Conservation (phyloP, 2,329 filamentous ascomycete species). For the Fusarium sp. region DNA sequence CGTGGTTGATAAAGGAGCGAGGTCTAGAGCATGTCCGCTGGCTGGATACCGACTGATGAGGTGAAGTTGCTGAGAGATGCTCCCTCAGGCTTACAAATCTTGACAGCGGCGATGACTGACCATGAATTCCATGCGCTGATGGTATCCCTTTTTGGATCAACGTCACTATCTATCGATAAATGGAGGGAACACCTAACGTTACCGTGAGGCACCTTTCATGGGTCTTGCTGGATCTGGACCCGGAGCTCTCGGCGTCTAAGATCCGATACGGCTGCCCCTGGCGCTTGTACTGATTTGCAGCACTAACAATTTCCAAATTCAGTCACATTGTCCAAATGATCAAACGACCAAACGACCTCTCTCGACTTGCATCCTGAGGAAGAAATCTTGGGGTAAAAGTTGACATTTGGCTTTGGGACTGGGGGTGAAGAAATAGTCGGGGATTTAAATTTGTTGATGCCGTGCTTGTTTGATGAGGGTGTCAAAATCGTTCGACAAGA, state of each 20-base stretch:
- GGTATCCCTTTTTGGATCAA: constrained; percentile 32
- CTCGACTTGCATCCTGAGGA: background rate
- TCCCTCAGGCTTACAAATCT: constrained; percentile 42
- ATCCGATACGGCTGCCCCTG: constrained; percentile 33
- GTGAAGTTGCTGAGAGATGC: constrained; percentile 27
- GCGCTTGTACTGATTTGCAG: constrained; percentile 32
- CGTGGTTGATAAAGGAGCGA: constrained; percentile 12
- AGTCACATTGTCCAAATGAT: background rate
- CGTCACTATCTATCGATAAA: constrained; percentile 37
- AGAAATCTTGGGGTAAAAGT: constrained; percentile 10
- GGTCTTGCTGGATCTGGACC: constrained; percentile 13
- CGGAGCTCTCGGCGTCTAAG: constrained; percentile 36
- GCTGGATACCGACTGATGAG: constrained; percentile 15
- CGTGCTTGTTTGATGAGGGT: constrained; percentile 24
- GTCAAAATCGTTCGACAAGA: constrained; percentile 38
- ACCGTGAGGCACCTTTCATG: background rate
- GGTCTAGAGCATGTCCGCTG: constrained; percentile 32
- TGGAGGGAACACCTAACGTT: constrained; percentile 29
- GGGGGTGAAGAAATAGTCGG: constrained; percentile 20
- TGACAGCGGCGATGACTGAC: constrained; percentile 22
- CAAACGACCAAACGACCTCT: background rate
- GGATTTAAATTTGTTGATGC: constrained; percentile 33
- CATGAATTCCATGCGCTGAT: constrained; percentile 23
- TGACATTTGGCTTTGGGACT: constrained; percentile 1
- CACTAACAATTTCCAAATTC: constrained; percentile 37